Conservation (phyloP, 2,329 filamentous ascomycete species). For the Pseudocercospora fuligena region DNA sequence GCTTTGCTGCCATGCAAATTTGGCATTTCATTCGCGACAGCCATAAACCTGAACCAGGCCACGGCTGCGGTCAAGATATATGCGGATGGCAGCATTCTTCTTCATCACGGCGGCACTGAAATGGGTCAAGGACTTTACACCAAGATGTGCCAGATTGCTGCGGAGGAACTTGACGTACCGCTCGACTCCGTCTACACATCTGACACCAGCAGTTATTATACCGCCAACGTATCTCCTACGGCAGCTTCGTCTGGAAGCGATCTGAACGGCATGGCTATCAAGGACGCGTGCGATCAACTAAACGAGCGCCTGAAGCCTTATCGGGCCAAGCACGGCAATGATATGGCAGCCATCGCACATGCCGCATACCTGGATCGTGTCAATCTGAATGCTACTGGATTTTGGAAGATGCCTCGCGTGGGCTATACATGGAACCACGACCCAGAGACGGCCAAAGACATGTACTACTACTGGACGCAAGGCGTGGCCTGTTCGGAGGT, state of each 20-base stretch:
- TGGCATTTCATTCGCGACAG: constrained; percentile 89
- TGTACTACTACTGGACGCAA: constrained; percentile 99
- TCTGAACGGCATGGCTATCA: neutral
- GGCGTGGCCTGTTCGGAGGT: constrained; percentile 91
- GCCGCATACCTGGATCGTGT: neutral
- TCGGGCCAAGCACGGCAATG: neutral
- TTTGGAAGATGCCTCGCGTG: constrained; percentile 97
- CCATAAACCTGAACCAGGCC: constrained; percentile 93
- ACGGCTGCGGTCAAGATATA: constrained; percentile 74
- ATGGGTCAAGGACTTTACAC: neutral
- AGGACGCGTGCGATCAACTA: neutral
- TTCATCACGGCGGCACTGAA: neutral
- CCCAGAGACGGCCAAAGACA: constrained; percentile 68
- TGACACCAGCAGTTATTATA: constrained; percentile 93
- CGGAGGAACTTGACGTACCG: constrained; percentile 68
- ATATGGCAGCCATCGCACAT: neutral
- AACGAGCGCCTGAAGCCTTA: neutral
- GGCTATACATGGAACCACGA: constrained; percentile 93
- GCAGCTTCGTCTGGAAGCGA: constrained; percentile 67
- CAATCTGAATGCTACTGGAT: constrained; percentile 64
- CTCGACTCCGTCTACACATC: constrained; percentile 84
- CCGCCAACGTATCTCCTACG: constrained; percentile 90
- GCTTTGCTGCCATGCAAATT: constrained; percentile 95
- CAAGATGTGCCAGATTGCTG: neutral
- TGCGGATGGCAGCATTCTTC: neutral